Base-by-base conservation (phyloP, 2,329 filamentous ascomycete species). In the Arthrobotrys sphaeroides region DNA sequence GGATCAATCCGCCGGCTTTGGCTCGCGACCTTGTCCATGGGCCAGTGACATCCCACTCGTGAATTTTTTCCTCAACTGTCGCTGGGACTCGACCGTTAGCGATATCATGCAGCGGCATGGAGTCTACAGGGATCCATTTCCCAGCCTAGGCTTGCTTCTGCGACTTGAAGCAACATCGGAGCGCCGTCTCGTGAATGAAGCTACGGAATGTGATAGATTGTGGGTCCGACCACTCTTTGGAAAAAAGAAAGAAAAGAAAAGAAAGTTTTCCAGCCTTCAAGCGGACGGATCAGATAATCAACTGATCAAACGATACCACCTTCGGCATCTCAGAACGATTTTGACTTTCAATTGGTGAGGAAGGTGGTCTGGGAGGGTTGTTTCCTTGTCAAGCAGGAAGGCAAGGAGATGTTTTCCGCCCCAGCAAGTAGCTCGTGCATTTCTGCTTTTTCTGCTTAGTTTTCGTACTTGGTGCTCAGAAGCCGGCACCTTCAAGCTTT, bases 231-330 rank as follows among this genome's bases (percentile, higher is more conserved):
- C 1, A 10, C 0, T 57, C 33, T 38, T 31, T 16, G 9, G 18
- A 40, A 65, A 72, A 72, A 72, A 65, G n/a, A n/a, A n/a, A n/a
- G n/a, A n/a, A n/a, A n/a, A n/a, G n/a, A n/a, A n/a, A n/a, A n/a
- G 31, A 65, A 72, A 72, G 9, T 49, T 59, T 64, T 16, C 47
- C 36, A 28, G 22, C 59, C 40, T 24, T 33, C 12, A 24, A 57
- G 13, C 10, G n/a, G 55, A 49, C 67, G 59, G 67, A 72, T 72
- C 67, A 72, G 67, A 72, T 72, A 72, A 65, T 72, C 55, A 64
- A 70, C 66, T 70, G 66, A 70, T 57, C 57, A 70, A 47, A 62
- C 16, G 45, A 55, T 62, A 57, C 66, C 45, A 33, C 57, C 22
- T 62, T 33, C 26, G 62, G 62, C 31, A 66, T 43, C 49, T 47